Conservation (phyloP, 768 basidiomycete species). For the Macrolepiota albuminosa region DNA sequence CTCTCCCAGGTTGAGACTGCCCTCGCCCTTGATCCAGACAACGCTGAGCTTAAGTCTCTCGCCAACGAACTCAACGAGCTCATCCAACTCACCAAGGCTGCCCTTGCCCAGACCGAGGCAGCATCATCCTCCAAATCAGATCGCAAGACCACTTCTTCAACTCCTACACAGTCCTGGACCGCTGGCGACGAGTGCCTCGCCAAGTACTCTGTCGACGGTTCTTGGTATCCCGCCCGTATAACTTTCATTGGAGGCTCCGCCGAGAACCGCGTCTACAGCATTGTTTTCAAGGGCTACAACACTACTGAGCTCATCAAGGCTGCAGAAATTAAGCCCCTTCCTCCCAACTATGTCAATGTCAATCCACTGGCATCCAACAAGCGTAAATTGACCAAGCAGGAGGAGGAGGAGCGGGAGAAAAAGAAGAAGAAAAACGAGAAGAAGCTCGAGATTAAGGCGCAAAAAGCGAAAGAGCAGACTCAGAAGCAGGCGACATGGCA, state of each 20-base stretch:
- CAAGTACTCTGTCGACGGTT: constrained; percentile 79
- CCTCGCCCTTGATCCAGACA: constrained; percentile 69
- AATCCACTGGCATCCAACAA: constrained; percentile 50
- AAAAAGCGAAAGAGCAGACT: constrained; percentile 85
- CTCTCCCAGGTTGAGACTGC: constrained; percentile 85
- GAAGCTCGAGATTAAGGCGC: constrained; percentile 77
- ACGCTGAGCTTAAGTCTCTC: constrained; percentile 66
- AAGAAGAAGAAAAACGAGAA: constrained; percentile 97
- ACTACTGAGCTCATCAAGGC: constrained; percentile 81
- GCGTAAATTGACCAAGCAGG: constrained; percentile 72
- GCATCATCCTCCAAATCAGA: constrained; percentile 59
- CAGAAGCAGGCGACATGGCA: constrained; percentile 87
- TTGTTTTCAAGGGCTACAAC: constrained; percentile 90
- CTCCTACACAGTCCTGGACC: constrained; percentile 55
- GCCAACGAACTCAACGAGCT: constrained; percentile 78
- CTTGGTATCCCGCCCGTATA: constrained; percentile 88
- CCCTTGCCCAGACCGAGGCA: constrained; percentile 63
- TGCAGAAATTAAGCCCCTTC: constrained; percentile 65
- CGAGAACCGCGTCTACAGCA: constrained; percentile 81
- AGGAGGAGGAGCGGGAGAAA: constrained; percentile 82
- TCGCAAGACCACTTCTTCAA: constrained; percentile 48
- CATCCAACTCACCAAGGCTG: constrained; percentile 72
- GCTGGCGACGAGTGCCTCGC: constrained; percentile 86
- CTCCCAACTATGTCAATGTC: constrained; percentile 46
- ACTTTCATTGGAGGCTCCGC: constrained; percentile 77